phyloP scores from a whole-genome alignment of 306 rosid genomes.

The Castanea sativa region DNA sequence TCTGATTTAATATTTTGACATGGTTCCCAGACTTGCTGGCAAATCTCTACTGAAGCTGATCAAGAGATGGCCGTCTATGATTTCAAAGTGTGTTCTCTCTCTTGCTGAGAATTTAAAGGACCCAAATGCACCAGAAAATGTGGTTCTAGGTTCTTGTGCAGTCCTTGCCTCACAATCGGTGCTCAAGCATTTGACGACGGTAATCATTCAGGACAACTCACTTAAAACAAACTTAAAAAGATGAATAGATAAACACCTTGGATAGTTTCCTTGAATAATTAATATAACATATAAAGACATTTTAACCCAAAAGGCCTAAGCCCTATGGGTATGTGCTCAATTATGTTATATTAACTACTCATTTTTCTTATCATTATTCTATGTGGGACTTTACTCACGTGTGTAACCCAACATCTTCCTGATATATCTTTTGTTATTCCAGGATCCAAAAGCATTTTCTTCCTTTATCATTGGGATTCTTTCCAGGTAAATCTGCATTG shows the following conservation, averaged over 20 bases:
- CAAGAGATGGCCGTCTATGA: conserved; percentile 94
- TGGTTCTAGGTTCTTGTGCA: conserved; percentile 92
- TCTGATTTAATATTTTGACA: conserved; percentile 26
- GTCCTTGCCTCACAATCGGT: conserved; percentile 87
- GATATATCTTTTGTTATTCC: conserved; percentile 36
- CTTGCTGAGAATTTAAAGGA: conserved; percentile 61
- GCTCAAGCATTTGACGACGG: conserved; percentile 92
- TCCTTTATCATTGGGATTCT: conserved; percentile 83
- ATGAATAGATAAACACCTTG: background rate
- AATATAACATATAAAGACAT: no score
- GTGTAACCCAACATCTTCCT: conserved; percentile 7
- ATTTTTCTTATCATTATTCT: no score
- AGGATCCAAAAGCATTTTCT: conserved; percentile 82
- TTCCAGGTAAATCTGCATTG: conserved; percentile 65
- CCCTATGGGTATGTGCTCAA: no score
- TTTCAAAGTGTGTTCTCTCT: conserved; percentile 85
- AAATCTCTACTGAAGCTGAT: conserved; percentile 85
- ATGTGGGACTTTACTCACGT: no score
- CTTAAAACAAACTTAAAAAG: conserved; percentile 15
- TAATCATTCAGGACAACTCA: conserved; percentile 33
- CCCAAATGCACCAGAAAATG: conserved; percentile 71
- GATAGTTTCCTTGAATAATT: no score
- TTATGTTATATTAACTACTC: no score
- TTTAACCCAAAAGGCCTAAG: no score
- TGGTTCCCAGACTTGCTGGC: conserved; percentile 79